These are phyloP conservation scores for Podaxis sp. DNA, from an alignment of 768 basidiomycete species.

Conservation along the genomic window DNA sequence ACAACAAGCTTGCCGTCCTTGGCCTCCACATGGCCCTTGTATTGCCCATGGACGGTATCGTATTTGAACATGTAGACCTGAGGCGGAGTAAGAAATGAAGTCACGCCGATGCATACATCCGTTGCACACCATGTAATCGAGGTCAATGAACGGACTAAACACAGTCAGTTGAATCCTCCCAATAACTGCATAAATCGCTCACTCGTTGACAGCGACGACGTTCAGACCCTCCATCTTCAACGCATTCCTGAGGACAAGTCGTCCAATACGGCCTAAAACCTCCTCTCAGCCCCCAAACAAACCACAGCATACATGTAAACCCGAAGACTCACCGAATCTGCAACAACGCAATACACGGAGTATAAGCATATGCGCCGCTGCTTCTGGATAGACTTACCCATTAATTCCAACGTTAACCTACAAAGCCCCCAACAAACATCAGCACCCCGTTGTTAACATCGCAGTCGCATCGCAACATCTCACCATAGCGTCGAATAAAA, in stretches of 20 bases:
- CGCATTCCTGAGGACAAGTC: slow-evolving; percentile 92
- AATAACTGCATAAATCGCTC: slow-evolving; percentile 26
- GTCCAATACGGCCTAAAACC: slow-evolving; percentile 85
- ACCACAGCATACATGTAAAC: neutral
- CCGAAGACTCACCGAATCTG: slow-evolving; percentile 64
- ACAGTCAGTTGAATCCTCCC: neutral
- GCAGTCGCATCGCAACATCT: too few species aligned
- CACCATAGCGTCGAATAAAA: too few species aligned
- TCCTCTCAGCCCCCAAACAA: neutral
- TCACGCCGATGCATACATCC: too few species aligned
- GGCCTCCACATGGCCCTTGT: slow-evolving; percentile 71
- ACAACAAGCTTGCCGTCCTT: slow-evolving; percentile 84
- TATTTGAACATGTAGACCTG: slow-evolving; percentile 96
- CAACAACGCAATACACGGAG: neutral
- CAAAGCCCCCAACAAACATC: neutral
- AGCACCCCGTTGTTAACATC: neutral
- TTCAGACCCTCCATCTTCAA: slow-evolving; percentile 65
- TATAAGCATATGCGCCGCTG: neutral
- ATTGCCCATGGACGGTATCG: slow-evolving; percentile 84
- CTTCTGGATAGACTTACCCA: neutral
- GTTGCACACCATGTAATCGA: slow-evolving; percentile 79
- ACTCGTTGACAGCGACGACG: slow-evolving; percentile 92
- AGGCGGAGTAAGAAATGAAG: neutral
- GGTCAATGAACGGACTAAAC: slow-evolving; percentile 85
- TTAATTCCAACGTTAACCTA: slow-evolving; percentile 11